A percentile compares a stretch with the other conserved stretches of the same genome.
Evolutionary conservation across 805 yeast genomes (phyloP).

Genomic region (Wickerhamomyces subpelliculosus): DNA sequence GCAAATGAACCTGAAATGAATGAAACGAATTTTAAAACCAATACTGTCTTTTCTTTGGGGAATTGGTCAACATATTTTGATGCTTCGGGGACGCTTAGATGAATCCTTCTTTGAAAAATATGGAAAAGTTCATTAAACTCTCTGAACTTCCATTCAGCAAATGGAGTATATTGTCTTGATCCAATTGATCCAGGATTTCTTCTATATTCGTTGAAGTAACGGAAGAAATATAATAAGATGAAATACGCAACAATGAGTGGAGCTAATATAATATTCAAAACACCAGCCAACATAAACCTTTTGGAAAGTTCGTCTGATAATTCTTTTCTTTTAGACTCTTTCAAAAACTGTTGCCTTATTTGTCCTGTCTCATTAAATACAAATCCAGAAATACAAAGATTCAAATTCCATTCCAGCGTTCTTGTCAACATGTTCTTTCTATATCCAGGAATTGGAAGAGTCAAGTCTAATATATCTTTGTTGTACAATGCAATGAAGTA

Average conservation of each 20-base stretch:
- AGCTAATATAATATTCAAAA: constrained; percentile 72
- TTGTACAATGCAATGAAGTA: constrained; percentile 87
- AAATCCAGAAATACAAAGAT: constrained; percentile 79
- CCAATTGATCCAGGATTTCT: constrained; percentile 80
- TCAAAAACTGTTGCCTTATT: constrained; percentile 61
- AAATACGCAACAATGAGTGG: constrained; percentile 86
- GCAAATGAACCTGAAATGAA: constrained; percentile 86
- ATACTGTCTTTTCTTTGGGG: constrained; percentile 68
- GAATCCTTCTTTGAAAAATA: constrained; percentile 72
- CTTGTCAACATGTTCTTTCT: constrained; percentile 53
- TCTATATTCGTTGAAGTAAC: constrained; percentile 88
- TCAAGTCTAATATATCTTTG: constrained; percentile 63
- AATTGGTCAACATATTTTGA: constrained; percentile 82
- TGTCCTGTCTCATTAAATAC: constrained; percentile 83
- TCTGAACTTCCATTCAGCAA: constrained; percentile 91
- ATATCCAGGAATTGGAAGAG: constrained; percentile 46
- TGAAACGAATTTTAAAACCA: constrained; percentile 51
- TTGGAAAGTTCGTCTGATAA: constrained; percentile 65
- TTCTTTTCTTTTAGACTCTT: constrained; percentile 59
- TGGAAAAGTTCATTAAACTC: constrained; percentile 93
- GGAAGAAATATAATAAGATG: constrained; percentile 74
- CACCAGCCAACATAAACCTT: constrained; percentile 82
- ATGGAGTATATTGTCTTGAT: constrained; percentile 84
- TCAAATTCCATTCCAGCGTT: constrained; percentile 91
- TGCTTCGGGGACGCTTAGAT: constrained; percentile 73